Evolutionary conservation across 352 stramenopile genomes (phyloP).

Genomic region (Globisporangium alternatum): DNA sequence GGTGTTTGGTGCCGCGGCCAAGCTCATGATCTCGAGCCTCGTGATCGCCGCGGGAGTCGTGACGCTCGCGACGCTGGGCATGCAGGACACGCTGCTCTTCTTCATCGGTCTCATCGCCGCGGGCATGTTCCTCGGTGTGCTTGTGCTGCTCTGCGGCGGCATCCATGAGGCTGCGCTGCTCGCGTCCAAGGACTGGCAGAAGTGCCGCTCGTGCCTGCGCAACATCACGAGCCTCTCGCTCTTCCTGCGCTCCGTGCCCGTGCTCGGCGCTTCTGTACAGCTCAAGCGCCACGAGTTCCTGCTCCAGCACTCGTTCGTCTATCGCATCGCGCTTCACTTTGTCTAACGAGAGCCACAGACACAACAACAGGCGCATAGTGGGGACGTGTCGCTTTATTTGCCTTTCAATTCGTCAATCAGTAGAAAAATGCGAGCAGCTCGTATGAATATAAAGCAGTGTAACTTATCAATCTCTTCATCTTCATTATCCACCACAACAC

Average conservation of each 20-base stretch:
- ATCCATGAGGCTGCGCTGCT: conserved; percentile 51
- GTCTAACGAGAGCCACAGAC: conserved; percentile 26
- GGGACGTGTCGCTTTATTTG: not conserved
- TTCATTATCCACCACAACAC: not conserved
- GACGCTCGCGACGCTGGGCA: conserved; percentile 43
- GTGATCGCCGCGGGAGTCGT: conserved; percentile 47
- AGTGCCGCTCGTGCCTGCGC: conserved; percentile 69
- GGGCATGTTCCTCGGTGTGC: conserved; percentile 52
- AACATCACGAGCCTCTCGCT: conserved; percentile 83
- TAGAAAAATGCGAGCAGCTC: not conserved
- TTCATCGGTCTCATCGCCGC: conserved; percentile 39
- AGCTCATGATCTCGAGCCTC: conserved; percentile 62
- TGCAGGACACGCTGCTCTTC: conserved; percentile 63
- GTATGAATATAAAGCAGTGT: not conserved
- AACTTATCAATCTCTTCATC: conserved; percentile 2
- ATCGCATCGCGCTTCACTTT: conserved; percentile 77
- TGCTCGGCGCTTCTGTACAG: conserved; percentile 57
- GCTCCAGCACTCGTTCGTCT: conserved; percentile 77
- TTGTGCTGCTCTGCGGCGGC: conserved; percentile 60
- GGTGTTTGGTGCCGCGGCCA: conserved; percentile 62
- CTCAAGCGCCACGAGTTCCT: conserved; percentile 83
- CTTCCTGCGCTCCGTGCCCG: conserved; percentile 68
- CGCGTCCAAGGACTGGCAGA: conserved; percentile 69
- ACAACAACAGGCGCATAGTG: not conserved
- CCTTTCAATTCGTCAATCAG: not conserved